phyloP scores from a whole-genome alignment of 257 asterid genomes.

The Solanum commersonii region DNA sequence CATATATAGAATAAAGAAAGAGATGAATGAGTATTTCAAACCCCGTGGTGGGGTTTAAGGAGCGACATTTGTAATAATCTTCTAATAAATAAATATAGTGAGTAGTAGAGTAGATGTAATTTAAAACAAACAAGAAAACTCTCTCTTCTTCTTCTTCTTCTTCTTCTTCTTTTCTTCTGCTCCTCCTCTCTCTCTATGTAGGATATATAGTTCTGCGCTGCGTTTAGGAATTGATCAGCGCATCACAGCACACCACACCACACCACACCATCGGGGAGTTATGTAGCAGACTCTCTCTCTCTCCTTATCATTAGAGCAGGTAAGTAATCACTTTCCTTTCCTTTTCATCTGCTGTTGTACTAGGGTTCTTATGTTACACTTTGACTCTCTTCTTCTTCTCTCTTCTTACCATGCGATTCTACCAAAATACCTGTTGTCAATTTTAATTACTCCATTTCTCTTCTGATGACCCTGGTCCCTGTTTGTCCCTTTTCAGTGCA shows the following conservation, averaged over 20 bases:
- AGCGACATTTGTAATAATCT: conserved; percentile 50
- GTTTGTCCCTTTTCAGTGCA: background rate
- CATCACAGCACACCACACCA: background rate
- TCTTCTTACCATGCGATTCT: background rate
- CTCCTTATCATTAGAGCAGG: background rate
- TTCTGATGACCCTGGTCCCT: background rate
- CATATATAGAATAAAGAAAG: background rate
- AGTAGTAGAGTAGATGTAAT: background rate
- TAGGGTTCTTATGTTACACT: background rate
- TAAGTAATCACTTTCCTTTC: background rate
- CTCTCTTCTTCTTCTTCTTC: conserved; percentile 3
- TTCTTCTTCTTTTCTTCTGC: no score
- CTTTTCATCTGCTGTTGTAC: background rate
- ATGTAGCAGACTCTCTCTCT: background rate
- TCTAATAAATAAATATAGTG: background rate
- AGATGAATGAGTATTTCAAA: background rate
- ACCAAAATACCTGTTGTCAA: background rate
- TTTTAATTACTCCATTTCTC: background rate
- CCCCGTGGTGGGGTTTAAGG: conserved; percentile 21
- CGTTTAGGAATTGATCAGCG: background rate
- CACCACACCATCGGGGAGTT: background rate
- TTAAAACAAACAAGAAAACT: background rate
- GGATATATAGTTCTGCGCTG: background rate
- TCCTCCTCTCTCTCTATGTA: background rate
- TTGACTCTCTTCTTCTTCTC: background rate